A percentile compares a stretch with the other conserved stretches of the same genome.
Evolutionary conservation across 1,139 yeast species (phyloP).

Genomic region (Suzukiozyma palmioleophila): DNA sequence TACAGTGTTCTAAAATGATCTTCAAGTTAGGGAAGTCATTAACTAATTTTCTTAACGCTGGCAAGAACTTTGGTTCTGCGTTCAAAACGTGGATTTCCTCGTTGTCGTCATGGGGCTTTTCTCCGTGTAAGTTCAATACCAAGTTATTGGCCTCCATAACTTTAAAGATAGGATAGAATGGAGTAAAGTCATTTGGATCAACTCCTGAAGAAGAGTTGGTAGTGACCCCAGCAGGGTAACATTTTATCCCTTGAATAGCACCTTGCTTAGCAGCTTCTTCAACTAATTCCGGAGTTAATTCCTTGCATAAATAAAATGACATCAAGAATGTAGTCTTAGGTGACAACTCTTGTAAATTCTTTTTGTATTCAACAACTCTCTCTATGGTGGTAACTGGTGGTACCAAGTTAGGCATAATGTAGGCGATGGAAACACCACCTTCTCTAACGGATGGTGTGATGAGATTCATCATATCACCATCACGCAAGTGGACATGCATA

Average conservation of each 20-base stretch:
- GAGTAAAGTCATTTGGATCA: slow-evolving; percentile 83
- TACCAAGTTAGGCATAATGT: slow-evolving; percentile 91
- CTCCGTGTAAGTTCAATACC: slow-evolving; percentile 90
- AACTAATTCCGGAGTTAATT: slow-evolving; percentile 80
- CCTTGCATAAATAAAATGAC: slow-evolving; percentile 79
- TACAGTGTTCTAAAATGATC: slow-evolving; percentile 91
- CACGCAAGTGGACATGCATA: slow-evolving; percentile 94
- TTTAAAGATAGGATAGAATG: slow-evolving; percentile 82
- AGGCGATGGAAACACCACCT: slow-evolving; percentile 90
- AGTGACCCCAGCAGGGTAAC: slow-evolving; percentile 98
- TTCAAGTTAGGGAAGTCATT: slow-evolving; percentile 79
- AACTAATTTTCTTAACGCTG: slow-evolving; percentile 82
- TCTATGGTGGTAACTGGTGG: slow-evolving; percentile 89
- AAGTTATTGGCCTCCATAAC: slow-evolving; percentile 78
- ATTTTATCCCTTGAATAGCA: slow-evolving; percentile 80
- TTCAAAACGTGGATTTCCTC: slow-evolving; percentile 78
- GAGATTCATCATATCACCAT: slow-evolving; percentile 86
- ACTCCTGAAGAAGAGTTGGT: slow-evolving; percentile 94
- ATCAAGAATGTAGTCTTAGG: slow-evolving; percentile 86
- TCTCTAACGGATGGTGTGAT: slow-evolving; percentile 85
- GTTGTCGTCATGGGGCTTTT: slow-evolving; percentile 50
- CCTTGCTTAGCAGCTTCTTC: slow-evolving; percentile 70
- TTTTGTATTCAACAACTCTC: slow-evolving; percentile 66
- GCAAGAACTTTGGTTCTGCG: slow-evolving; percentile 90
- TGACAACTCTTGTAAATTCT: slow-evolving; percentile 57